Conservation (phyloP, 2,329 filamentous ascomycete genomes). For the Ceratocystis smalleyi region DNA sequence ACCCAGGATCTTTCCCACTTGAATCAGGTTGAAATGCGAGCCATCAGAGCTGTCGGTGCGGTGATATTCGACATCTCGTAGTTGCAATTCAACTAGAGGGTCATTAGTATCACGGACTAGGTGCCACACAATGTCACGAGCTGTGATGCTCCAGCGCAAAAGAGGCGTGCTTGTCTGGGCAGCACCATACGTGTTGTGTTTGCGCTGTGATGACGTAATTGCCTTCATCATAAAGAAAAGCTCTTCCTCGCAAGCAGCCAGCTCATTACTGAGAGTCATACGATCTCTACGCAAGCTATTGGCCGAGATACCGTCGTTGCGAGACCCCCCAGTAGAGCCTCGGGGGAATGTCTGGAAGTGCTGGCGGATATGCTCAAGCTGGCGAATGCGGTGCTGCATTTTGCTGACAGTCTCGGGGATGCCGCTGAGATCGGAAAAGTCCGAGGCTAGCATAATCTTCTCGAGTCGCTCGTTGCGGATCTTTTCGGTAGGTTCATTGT, state of each 20-base stretch:
- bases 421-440: slow-evolving; percentile 91
- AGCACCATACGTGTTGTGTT: slow-evolving; percentile 39
- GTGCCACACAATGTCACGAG: slow-evolving; percentile 93
- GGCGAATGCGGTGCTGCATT: slow-evolving; percentile 80
- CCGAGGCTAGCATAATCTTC: slow-evolving; percentile 96
- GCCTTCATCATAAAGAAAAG: slow-evolving; percentile 99
- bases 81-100: slow-evolving; percentile 80
- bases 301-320: not conserved
- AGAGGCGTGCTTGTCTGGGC: slow-evolving; percentile 51
- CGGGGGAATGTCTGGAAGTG: slow-evolving; percentile 87
- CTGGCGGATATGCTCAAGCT: slow-evolving; percentile 89
- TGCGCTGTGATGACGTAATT: slow-evolving; percentile 88
- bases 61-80: slow-evolving; percentile 82
- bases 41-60: slow-evolving; percentile 94
- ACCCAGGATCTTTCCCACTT: slow-evolving; percentile 74
- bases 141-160: slow-evolving; percentile 84
- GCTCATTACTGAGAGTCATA: slow-evolving; percentile 72
- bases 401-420: slow-evolving; percentile 84
- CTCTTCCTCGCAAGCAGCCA: slow-evolving; percentile 84
- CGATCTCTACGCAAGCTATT: slow-evolving; percentile 58
- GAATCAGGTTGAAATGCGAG: slow-evolving; percentile 83
- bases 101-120: slow-evolving; percentile 75
- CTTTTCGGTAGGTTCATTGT: slow-evolving; percentile 92
- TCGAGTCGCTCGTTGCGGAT: slow-evolving; percentile 88
- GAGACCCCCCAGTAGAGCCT: slow-evolving; percentile 29